A percentile compares a stretch with the other conserved stretches of the same genome.
phyloP scores from a whole-genome alignment of 2,329 filamentous ascomycete genomes.

The Aureobasidium musti region DNA sequence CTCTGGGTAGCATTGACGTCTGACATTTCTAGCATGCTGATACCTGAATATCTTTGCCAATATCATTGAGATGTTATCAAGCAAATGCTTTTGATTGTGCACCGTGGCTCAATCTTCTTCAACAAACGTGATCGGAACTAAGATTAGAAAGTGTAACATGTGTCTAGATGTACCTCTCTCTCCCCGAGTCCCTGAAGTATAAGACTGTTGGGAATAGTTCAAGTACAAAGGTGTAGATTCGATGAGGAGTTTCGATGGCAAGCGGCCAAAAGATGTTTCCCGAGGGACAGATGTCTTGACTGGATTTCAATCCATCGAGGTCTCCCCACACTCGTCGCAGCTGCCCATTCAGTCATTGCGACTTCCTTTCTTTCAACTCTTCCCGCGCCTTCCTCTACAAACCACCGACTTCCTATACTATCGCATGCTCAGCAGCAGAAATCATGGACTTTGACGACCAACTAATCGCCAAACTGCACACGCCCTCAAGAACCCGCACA shows the following conservation, averaged over 20 bases:
- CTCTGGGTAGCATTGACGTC: not conserved
- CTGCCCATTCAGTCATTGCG: not conserved
- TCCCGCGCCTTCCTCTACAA: not conserved
- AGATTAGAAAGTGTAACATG: not conserved
- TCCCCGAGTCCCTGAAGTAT: too few relatives aligned
- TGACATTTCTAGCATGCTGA: not conserved
- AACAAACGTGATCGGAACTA: not conserved
- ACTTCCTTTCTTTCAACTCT: not conserved
- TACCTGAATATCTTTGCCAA: not conserved
- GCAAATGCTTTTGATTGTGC: not conserved
- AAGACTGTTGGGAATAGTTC: too few relatives aligned
- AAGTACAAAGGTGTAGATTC: too few relatives aligned
- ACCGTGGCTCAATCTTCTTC: not conserved
- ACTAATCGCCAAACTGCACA: not conserved
- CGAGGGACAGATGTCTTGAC: conserved; percentile 19
- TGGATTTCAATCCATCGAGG: not conserved
- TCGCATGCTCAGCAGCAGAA: not conserved
- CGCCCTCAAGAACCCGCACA: not conserved
- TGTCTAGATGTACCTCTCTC: not conserved
- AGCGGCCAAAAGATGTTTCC: conserved; percentile 27
- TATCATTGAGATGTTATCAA: not conserved
- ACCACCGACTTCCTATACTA: not conserved
- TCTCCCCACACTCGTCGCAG: not conserved
- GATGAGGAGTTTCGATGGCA: not conserved
- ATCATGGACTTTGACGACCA: conserved; percentile 24